Percentiles rank a stretch among this genome's conserved stretches.
phyloP scores from a whole-genome alignment of 768 basidiomycete genomes.

The Termitomyces sp. region DNA sequence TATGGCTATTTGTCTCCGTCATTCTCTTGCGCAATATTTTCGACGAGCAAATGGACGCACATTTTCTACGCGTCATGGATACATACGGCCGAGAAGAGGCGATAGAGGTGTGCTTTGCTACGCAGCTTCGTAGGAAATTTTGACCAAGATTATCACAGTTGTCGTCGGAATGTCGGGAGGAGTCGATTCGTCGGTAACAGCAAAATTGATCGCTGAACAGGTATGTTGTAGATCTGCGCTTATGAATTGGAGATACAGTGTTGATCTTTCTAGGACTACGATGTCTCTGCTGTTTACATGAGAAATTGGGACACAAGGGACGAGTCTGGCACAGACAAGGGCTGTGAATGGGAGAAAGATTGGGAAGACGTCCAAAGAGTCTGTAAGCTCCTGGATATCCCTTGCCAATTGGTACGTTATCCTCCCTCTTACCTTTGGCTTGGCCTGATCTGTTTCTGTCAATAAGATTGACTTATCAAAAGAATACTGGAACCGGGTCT shows the following conservation, averaged over 20 bases:
- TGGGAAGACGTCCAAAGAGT: conserved; percentile 88
- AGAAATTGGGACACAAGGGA: conserved; percentile 92
- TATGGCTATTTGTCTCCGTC: not conserved
- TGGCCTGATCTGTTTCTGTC: conserved; percentile 1
- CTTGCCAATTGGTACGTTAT: conserved; percentile 60
- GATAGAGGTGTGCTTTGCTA: conserved; percentile 23
- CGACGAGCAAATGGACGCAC: conserved; percentile 5
- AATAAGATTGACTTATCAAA: conserved; percentile 76
- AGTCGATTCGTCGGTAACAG: conserved; percentile 89
- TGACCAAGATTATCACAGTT: conserved; percentile 39
- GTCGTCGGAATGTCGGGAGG: conserved; percentile 94
- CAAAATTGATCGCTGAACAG: conserved; percentile 65
- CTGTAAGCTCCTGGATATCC: conserved; percentile 65
- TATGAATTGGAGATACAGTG: not conserved
- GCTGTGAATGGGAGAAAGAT: conserved; percentile 95
- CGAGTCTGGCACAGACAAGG: conserved; percentile 70
- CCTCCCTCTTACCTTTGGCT: not conserved
- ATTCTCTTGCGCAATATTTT: conserved; percentile 12
- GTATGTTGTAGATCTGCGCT: conserved; percentile 25
- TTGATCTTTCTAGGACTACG: conserved; percentile 49
- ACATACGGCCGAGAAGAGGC: conserved; percentile 19
- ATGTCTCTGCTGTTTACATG: conserved; percentile 90
- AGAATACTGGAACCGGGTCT: conserved; percentile 90
- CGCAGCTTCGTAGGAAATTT: not conserved
- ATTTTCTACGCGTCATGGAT: conserved; percentile 5